These are phyloP conservation scores for Lecanosticta acicola DNA, from an alignment of 2,329 filamentous ascomycete species.

Conservation along the genomic window DNA sequence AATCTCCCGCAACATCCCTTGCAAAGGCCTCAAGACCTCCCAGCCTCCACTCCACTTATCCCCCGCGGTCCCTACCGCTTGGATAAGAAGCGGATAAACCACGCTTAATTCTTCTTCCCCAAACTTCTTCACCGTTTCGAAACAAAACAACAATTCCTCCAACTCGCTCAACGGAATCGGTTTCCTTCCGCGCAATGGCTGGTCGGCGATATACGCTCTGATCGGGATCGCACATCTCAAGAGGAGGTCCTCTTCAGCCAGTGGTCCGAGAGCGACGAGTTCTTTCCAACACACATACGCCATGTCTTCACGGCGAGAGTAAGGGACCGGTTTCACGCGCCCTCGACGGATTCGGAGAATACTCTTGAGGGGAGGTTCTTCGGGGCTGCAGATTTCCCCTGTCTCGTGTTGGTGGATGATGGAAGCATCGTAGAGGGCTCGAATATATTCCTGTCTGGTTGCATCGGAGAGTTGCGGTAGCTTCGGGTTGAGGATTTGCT, in stretches of 20 bases:
- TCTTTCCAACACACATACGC: constrained; percentile 76
- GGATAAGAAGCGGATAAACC: constrained; percentile 71
- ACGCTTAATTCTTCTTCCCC: constrained; percentile 62
- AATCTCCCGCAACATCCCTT: constrained; percentile 21
- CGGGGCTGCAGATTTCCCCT: constrained; percentile 51
- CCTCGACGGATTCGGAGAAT: constrained; percentile 64
- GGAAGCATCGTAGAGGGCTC: constrained; percentile 73
- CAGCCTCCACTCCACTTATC: constrained; percentile 56
- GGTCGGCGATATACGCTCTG: constrained; percentile 83
- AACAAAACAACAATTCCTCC: constrained; percentile 68
- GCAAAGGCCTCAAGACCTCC: constrained; percentile 35
- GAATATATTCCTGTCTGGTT: constrained; percentile 63
- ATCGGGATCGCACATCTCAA: constrained; percentile 73
- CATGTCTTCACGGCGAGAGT: constrained; percentile 64
- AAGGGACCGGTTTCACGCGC: constrained; percentile 62
- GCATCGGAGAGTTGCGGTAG: constrained; percentile 67
- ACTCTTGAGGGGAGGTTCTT: constrained; percentile 50
- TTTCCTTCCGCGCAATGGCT: constrained; percentile 81
- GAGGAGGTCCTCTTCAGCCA: constrained; percentile 57
- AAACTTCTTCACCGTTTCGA: constrained; percentile 61
- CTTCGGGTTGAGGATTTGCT: constrained; percentile 65
- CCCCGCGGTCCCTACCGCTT: constrained; percentile 57
- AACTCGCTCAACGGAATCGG: constrained; percentile 79
- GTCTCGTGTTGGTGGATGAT: constrained; percentile 64
- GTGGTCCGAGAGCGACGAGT: constrained; percentile 45